These are phyloP conservation scores for Tephrocybe sp. DNA, from an alignment of 768 basidiomycete genomes.

Conservation along the genomic window DNA sequence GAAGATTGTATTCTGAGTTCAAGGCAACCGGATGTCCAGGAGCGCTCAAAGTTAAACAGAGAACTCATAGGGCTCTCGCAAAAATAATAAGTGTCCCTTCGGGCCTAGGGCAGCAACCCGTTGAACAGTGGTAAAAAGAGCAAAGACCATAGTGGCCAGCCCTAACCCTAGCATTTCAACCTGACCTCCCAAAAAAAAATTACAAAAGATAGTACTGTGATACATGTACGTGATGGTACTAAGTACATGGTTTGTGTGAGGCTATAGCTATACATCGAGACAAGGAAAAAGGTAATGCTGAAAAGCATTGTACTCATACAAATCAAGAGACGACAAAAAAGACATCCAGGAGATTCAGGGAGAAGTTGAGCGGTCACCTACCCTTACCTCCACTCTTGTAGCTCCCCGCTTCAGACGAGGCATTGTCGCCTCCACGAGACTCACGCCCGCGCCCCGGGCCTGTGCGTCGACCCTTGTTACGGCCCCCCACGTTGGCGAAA, in stretches of 20 bases:
- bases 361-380: neutral
- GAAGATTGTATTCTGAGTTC: no score
- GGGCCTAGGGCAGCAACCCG: no score
- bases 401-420: neutral
- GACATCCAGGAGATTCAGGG: neutral
- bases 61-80: no score
- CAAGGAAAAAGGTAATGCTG: neutral
- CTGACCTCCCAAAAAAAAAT: no score
- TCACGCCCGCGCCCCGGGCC: constrained; percentile 1
- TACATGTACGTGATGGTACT: no score
- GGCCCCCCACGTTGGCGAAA: constrained; percentile 6
- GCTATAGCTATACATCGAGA: neutral
- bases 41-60: no score
- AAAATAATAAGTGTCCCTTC: no score
- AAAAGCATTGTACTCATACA: neutral
- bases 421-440: neutral
- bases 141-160: no score
- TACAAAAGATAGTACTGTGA: no score
- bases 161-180: no score
- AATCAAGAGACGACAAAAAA: neutral
- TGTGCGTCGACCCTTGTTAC: constrained; percentile 3
- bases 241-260: neutral
- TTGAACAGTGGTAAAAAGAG: no score
- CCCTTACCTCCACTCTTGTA: neutral
- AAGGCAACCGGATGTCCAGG: no score